Evolutionary conservation across 1,139 yeast species (phyloP).

Genomic region (Geotrichum siamense): DNA sequence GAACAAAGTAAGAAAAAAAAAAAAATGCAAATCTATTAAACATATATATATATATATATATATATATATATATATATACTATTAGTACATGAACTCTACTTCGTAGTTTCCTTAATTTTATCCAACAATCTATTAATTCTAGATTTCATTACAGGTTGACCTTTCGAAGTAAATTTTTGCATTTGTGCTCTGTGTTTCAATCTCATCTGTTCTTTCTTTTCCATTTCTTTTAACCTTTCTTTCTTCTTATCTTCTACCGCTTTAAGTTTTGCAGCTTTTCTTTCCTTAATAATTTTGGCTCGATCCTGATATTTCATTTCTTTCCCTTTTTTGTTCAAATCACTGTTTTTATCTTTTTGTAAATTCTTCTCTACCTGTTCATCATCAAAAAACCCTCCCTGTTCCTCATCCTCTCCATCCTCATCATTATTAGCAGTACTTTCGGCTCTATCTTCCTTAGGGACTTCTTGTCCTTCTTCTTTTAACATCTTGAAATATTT

Average conservation of each 20-base stretch:
- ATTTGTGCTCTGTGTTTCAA: slow-evolving; percentile 44
- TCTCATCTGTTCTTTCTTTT: slow-evolving; percentile 30
- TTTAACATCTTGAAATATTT: slow-evolving; percentile 75
- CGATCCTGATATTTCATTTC: slow-evolving; percentile 34
- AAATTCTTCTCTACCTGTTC: slow-evolving; percentile 19
- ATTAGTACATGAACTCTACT: not conserved
- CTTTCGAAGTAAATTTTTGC: slow-evolving; percentile 56
- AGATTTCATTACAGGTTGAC: slow-evolving; percentile 91
- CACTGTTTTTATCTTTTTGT: not conserved
- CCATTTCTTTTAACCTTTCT: slow-evolving; percentile 22
- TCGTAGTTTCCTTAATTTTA: slow-evolving; percentile 46
- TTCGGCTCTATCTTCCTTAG: slow-evolving; percentile 16
- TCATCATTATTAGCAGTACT: slow-evolving; percentile 18
- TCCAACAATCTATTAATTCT: slow-evolving; percentile 72
- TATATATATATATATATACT: no score
- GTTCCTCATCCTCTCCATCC: slow-evolving; percentile 9
- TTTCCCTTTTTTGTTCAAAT: slow-evolving; percentile 24
- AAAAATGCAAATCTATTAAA: no score
- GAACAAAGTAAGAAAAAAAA: no score
- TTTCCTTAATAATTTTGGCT: slow-evolving; percentile 31
- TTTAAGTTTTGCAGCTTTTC: slow-evolving; percentile 24
- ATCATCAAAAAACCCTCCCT: slow-evolving; percentile 12
- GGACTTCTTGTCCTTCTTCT: slow-evolving; percentile 47
- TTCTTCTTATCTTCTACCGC: slow-evolving; percentile 18
- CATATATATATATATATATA: no score